A percentile compares a stretch with the other conserved stretches of the same genome.
These are phyloP conservation scores for Carex cristatella DNA, from an alignment of 176 grass and related monocot genomes.

Conservation along the genomic window DNA sequence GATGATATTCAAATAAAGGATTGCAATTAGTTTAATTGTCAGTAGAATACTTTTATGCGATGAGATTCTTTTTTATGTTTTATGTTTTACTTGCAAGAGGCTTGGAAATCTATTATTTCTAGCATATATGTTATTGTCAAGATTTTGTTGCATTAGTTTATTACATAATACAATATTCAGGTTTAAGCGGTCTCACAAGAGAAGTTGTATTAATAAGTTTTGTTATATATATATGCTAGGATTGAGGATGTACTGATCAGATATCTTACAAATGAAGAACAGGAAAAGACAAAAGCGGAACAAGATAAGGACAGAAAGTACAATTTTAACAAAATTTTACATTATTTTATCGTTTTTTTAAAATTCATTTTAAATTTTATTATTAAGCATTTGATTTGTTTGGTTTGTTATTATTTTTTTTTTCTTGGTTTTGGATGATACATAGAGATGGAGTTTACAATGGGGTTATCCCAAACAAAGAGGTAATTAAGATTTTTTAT, in stretches of 20 bases:
- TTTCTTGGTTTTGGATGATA: background rate
- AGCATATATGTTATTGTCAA: background rate
- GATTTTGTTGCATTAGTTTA: background rate
- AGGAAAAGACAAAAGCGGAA: conserved; percentile 38
- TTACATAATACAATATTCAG: background rate
- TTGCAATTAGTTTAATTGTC: background rate
- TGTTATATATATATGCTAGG: conserved; percentile 8
- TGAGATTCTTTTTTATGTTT: background rate
- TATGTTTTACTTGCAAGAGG: background rate
- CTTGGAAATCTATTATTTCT: background rate
- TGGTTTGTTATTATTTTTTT: background rate
- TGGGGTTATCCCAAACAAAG: background rate
- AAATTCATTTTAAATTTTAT: background rate
- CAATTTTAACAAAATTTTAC: background rate
- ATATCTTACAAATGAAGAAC: conserved; percentile 33
- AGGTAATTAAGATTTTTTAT: background rate
- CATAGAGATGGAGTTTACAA: background rate
- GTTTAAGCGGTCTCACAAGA: background rate
- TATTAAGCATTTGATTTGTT: background rate
- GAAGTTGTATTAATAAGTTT: background rate
- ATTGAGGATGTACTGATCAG: conserved; percentile 66
- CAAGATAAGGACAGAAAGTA: background rate
- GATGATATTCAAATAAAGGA: background rate
- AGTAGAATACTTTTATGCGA: background rate
- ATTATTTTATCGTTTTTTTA: background rate